Percentiles rank a stretch among this genome's conserved stretches.
Conservation (phyloP, 2,329 filamentous ascomycete species). For the Fusarium bactridioides region DNA sequence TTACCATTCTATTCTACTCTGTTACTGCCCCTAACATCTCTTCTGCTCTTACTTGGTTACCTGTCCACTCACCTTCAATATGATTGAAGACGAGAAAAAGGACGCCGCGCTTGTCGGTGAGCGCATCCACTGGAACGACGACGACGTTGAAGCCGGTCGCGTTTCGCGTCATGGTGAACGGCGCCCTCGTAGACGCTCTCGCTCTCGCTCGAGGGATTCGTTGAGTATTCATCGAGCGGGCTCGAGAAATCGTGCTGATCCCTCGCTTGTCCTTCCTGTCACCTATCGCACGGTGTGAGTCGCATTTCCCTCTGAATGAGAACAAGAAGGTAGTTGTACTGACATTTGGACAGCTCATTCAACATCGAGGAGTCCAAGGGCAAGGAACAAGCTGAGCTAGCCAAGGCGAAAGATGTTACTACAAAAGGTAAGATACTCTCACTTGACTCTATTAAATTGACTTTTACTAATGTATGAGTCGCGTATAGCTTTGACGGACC, state of each 20-base stretch:
- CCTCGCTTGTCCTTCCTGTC: neutral
- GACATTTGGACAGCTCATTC: neutral
- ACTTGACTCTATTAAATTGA: accelerated
- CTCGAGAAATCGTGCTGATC: neutral
- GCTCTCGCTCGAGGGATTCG: neutral
- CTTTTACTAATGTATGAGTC: accelerated
- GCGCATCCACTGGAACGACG: slow-evolving; percentile 6
- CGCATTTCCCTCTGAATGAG: accelerated
- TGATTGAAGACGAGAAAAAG: slow-evolving; percentile 4
- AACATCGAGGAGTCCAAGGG: slow-evolving; percentile 16
- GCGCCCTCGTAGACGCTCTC: neutral
- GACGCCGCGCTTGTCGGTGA: neutral
- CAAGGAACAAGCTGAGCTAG: neutral
- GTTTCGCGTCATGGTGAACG: neutral
- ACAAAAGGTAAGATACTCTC: neutral
- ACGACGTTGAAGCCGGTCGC: neutral
- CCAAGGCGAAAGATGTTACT: neutral
- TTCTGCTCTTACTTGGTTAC: neutral
- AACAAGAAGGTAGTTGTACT: neutral
- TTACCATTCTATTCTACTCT: neutral
- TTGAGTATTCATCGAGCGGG: neutral
- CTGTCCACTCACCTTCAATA: neutral
- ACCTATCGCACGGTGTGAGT: slow-evolving; percentile 1
- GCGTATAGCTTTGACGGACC: neutral
- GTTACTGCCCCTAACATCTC: no score